A percentile compares a stretch with the other conserved stretches of the same genome.
phyloP scores from a whole-genome alignment of 1,284 basidiomycete species.

The Sparassis latifolia region DNA sequence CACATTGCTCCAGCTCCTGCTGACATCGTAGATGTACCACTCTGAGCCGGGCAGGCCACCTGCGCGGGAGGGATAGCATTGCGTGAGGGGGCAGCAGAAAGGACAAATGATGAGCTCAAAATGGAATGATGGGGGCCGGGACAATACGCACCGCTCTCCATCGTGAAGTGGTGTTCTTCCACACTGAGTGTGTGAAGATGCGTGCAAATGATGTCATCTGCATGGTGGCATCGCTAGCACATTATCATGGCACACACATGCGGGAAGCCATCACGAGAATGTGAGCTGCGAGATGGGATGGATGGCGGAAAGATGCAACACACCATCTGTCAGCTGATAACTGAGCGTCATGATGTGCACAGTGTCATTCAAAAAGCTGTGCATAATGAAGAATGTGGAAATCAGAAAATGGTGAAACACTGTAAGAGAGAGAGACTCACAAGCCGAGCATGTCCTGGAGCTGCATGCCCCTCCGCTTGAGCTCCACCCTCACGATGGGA shows the following conservation, averaged over 20 bases:
- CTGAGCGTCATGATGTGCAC: constrained; percentile 45
- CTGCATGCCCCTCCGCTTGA: constrained; percentile 40
- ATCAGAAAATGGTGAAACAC: no score
- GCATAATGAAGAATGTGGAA: not conserved
- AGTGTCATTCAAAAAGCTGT: constrained; percentile 54
- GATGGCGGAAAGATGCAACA: constrained; percentile 4
- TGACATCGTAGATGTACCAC: constrained; percentile 64
- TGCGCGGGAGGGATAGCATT: not conserved
- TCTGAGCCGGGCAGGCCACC: constrained; percentile 34
- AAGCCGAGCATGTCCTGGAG: constrained; percentile 53
- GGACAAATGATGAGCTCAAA: not conserved
- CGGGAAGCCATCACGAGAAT: not conserved
- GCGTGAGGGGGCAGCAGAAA: not conserved
- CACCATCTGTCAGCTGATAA: constrained; percentile 47
- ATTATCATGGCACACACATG: not conserved
- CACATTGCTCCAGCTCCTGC: constrained; percentile 51
- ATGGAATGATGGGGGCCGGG: no score
- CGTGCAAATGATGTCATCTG: constrained; percentile 57
- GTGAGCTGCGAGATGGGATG: not conserved
- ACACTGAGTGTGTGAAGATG: constrained; percentile 55
- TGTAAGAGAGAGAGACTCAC: constrained; percentile 28
- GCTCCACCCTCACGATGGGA: constrained; percentile 37
- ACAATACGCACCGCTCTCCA: constrained; percentile 36
- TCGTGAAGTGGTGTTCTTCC: constrained; percentile 56
- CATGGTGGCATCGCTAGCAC: not conserved